Conservation (phyloP, 306 rosid species). For the Cicer arietinum region DNA sequence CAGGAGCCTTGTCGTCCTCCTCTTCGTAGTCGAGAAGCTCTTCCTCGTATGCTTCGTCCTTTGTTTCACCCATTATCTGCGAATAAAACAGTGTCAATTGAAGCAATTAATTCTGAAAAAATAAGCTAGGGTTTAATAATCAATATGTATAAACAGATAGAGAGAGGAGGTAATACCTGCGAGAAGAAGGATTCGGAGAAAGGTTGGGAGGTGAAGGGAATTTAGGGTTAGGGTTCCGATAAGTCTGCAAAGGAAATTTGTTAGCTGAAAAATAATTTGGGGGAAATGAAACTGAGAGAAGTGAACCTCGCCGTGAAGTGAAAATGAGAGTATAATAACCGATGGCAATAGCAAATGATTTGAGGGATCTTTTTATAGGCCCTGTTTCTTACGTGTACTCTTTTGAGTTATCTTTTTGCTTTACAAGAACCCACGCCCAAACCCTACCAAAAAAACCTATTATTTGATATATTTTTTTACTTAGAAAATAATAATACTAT, state of each 20-base stretch:
- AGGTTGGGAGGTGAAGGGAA: neutral
- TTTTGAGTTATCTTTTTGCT: neutral
- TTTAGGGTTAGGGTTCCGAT: constrained; percentile 42
- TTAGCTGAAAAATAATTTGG: constrained; percentile 65
- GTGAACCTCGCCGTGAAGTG: constrained; percentile 36
- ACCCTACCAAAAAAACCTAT: neutral
- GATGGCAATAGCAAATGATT: neutral
- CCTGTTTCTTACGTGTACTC: no score
- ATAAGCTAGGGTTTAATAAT: constrained; percentile 42
- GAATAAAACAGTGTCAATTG: constrained; percentile 15
- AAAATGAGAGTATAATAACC: no score
- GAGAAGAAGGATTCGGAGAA: constrained; percentile 34
- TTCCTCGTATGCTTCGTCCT: constrained; percentile 87
- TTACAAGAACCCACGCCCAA: neutral
- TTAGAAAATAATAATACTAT: no score
- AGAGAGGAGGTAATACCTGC: constrained; percentile 50
- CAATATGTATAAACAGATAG: neutral
- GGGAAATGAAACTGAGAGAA: constrained; percentile 21
- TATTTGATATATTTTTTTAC: no score
- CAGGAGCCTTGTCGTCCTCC: constrained; percentile 89
- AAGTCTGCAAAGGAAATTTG: constrained; percentile 84
- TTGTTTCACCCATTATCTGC: constrained; percentile 91
- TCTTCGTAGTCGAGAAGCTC: constrained; percentile 98
- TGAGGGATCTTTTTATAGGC: neutral
- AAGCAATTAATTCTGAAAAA: constrained; percentile 6